phyloP scores from a whole-genome alignment of 139 green algal species.

The Edaphochlamys debaryana region DNA sequence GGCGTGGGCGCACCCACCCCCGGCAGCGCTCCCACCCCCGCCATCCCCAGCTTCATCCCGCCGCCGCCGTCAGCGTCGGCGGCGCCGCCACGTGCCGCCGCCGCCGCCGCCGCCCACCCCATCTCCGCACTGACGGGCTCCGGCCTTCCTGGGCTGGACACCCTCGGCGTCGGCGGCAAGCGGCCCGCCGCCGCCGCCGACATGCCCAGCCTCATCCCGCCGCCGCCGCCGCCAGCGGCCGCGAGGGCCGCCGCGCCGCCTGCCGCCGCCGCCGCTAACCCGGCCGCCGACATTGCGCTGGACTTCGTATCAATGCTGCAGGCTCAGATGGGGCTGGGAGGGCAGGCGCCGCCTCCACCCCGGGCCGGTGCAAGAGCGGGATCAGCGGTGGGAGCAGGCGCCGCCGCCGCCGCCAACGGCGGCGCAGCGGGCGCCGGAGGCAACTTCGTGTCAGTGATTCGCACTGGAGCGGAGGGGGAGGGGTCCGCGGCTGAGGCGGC shows the following conservation, averaged over 20 bases:
- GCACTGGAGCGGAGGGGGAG: too few relatives aligned
- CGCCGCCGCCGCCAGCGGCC: slow-evolving; percentile 1
- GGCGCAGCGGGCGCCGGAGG: neutral
- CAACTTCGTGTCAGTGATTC: neutral
- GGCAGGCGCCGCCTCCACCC: too few relatives aligned
- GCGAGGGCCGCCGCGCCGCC: neutral
- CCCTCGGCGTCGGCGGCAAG: neutral
- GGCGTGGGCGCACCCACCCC: neutral
- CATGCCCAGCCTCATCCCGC: neutral
- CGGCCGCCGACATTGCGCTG: neutral
- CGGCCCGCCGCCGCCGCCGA: neutral
- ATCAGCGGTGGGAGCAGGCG: neutral
- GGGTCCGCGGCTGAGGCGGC: neutral
- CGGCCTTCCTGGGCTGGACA: slow-evolving; percentile 16
- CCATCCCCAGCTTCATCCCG: neutral
- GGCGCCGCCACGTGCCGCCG: neutral
- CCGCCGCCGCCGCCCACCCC: neutral
- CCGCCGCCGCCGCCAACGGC: neutral
- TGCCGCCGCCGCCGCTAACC: neutral
- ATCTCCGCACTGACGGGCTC: neutral
- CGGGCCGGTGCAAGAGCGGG: too few relatives aligned
- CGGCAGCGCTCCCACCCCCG: neutral
- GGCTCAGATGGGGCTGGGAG: slow-evolving; percentile 2
- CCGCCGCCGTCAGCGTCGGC: neutral
- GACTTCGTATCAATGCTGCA: slow-evolving; percentile 37